These are phyloP conservation scores for Yamadazyma endophytica DNA, from an alignment of 805 yeast genomes.

Conservation along the genomic window DNA sequence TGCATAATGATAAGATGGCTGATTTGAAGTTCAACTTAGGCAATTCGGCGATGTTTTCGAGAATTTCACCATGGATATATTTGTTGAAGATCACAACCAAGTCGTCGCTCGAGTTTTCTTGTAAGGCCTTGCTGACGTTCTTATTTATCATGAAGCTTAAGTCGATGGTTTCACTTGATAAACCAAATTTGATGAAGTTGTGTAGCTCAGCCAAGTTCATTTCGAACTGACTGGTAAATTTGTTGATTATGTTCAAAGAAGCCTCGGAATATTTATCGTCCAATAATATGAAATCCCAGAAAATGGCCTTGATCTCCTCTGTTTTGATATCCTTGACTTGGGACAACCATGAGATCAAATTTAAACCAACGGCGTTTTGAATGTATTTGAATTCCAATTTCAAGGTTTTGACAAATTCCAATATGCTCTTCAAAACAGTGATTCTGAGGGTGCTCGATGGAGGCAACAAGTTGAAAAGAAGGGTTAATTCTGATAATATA, in stretches of 20 bases:
- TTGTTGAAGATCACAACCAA: constrained; percentile 25
- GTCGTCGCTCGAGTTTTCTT: constrained; percentile 21
- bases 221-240: constrained; percentile 25
- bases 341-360: constrained; percentile 32
- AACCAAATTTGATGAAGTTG: constrained; percentile 31
- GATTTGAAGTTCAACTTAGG: constrained; percentile 31
- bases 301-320: constrained; percentile 22
- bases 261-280: constrained; percentile 25
- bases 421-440: constrained; percentile 26
- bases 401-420: constrained; percentile 25
- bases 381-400: constrained; percentile 29
- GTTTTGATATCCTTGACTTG: constrained; percentile 26
- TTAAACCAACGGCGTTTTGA: constrained; percentile 31
- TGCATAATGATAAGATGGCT: constrained; percentile 37
- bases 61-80: constrained; percentile 34
- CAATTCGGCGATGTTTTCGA: constrained; percentile 17
- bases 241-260: constrained; percentile 32
- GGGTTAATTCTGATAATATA: constrained; percentile 36
- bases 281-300: constrained; percentile 37
- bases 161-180: constrained; percentile 33
- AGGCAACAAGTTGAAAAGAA: constrained; percentile 39
- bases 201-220: constrained; percentile 23
- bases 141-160: constrained; percentile 39
- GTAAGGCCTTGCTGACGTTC: constrained; percentile 33
- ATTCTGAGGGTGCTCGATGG: constrained; percentile 27